phyloP scores from a whole-genome alignment of 2,329 filamentous ascomycete genomes.

The Phialophora chinensis region DNA sequence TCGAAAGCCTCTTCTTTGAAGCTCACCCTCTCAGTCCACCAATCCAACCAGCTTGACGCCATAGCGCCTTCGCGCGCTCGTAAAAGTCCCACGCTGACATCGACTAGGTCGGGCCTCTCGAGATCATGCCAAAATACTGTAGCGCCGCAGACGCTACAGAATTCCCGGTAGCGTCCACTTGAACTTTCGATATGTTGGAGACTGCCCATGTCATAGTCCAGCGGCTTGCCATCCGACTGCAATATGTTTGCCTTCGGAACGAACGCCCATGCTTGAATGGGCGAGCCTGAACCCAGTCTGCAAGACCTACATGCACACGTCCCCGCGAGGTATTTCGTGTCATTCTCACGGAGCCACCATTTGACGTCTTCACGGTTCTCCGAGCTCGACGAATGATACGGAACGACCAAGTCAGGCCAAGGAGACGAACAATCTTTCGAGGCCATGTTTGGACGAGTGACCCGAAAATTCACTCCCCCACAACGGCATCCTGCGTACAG shows the following conservation, averaged over 20 bases:
- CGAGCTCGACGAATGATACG: conserved; percentile 50
- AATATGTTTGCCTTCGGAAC: conserved; percentile 61
- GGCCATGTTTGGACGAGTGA: conserved; percentile 60
- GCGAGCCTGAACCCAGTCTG: conserved; percentile 65
- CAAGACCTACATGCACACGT: conserved; percentile 69
- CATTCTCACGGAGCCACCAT: conserved; percentile 63
- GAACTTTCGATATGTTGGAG: conserved; percentile 62
- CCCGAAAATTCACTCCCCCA: conserved; percentile 60
- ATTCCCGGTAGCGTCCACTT: conserved; percentile 62
- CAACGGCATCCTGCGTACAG: conserved; percentile 49
- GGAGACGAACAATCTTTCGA: conserved; percentile 55
- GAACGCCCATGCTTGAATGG: conserved; percentile 71
- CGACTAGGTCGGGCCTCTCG: conserved; percentile 61
- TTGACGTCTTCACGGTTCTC: conserved; percentile 58
- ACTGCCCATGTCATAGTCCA: conserved; percentile 50
- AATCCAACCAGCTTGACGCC: conserved; percentile 66
- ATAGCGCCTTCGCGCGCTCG: conserved; percentile 58
- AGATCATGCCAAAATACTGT: conserved; percentile 67
- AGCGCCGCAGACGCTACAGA: conserved; percentile 68
- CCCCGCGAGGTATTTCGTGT: conserved; percentile 63
- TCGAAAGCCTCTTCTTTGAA: conserved; percentile 62
- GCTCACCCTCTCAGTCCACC: conserved; percentile 64
- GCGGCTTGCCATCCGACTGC: conserved; percentile 39
- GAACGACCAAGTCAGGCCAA: conserved; percentile 61
- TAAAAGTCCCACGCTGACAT: conserved; percentile 68